phyloP scores from a whole-genome alignment of 176 grass and related monocot species.

The Chloris gayana region DNA sequence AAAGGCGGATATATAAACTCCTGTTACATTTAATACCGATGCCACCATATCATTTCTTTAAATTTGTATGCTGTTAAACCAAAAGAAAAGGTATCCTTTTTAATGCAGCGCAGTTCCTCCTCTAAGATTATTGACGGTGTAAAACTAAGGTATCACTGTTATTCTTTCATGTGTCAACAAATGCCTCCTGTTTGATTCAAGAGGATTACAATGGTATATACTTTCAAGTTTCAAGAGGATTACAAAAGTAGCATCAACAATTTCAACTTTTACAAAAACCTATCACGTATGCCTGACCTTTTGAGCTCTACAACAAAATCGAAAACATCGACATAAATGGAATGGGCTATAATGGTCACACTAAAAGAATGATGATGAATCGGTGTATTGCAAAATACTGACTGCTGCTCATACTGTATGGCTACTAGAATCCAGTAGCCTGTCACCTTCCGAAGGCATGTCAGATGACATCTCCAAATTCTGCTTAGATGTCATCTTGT shows the following conservation, averaged over 20 bases:
- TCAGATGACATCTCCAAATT: slow-evolving; percentile 75
- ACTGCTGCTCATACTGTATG: slow-evolving; percentile 51
- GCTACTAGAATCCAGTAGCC: slow-evolving; percentile 65
- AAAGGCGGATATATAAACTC: neutral
- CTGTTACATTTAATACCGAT: neutral
- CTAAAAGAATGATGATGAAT: slow-evolving; percentile 53
- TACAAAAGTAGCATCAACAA: slow-evolving; percentile 10
- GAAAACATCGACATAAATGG: slow-evolving; percentile 16
- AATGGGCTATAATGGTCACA: slow-evolving; percentile 16
- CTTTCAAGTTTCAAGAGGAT: neutral
- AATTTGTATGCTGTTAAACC: too few relatives aligned
- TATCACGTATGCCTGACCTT: slow-evolving; percentile 45
- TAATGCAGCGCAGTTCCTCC: neutral
- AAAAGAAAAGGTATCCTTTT: neutral
- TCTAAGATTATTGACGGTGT: neutral
- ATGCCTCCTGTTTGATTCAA: slow-evolving; percentile 31
- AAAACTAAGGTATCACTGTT: slow-evolving; percentile 11
- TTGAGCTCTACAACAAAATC: slow-evolving; percentile 50
- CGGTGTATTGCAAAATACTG: neutral
- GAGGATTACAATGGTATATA: slow-evolving; percentile 37
- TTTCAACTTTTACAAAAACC: slow-evolving; percentile 40
- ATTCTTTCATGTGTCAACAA: slow-evolving; percentile 32
- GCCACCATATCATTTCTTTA: neutral
- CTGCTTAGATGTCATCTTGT: slow-evolving; percentile 83
- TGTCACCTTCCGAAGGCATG: slow-evolving; percentile 60